phyloP scores from a whole-genome alignment of 2,329 filamentous ascomycete genomes.

The Ophiostoma ulmi region DNA sequence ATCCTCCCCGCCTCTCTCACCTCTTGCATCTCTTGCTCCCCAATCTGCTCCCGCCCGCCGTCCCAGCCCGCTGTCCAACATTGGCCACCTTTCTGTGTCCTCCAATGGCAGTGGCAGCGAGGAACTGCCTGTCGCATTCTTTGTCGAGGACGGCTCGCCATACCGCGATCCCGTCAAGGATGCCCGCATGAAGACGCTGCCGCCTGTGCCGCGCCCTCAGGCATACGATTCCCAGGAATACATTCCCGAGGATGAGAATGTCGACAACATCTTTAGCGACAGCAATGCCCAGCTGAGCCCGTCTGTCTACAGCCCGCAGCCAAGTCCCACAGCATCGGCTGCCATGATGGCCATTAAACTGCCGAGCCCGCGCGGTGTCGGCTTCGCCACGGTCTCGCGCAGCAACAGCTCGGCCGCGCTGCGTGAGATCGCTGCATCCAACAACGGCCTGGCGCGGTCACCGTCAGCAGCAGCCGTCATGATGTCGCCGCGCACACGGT shows the following conservation, averaged over 20 bases:
- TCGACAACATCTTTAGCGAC: slow-evolving; percentile 15
- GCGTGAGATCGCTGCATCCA: background rate
- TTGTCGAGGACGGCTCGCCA: slow-evolving; percentile 28
- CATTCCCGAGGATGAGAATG: slow-evolving; percentile 13
- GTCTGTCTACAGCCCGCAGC: slow-evolving; percentile 46
- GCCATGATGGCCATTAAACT: slow-evolving; percentile 36
- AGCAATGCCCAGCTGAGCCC: slow-evolving; percentile 43
- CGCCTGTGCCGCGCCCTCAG: slow-evolving; percentile 35
- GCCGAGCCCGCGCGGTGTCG: slow-evolving; percentile 41
- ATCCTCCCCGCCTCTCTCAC: background rate
- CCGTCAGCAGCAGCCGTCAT: background rate
- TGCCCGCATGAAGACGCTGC: slow-evolving; percentile 37
- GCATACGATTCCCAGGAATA: slow-evolving; percentile 24
- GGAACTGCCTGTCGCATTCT: slow-evolving; percentile 19
- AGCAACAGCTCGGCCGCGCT: slow-evolving; percentile 25
- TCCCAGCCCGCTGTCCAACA: slow-evolving; percentile 25
- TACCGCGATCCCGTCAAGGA: slow-evolving; percentile 33
- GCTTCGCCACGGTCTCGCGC: slow-evolving; percentile 36
- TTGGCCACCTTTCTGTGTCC: slow-evolving; percentile 5
- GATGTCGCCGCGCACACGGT: background rate
- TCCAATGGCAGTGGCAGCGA: background rate
- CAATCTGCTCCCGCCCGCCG: slow-evolving; percentile 9
- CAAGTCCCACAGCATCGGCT: slow-evolving; percentile 35
- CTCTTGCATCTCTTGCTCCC: background rate
- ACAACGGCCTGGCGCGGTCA: slow-evolving; percentile 9